phyloP scores from a whole-genome alignment of 805 yeast genomes.

The Nakazawaea ambrosiae region DNA sequence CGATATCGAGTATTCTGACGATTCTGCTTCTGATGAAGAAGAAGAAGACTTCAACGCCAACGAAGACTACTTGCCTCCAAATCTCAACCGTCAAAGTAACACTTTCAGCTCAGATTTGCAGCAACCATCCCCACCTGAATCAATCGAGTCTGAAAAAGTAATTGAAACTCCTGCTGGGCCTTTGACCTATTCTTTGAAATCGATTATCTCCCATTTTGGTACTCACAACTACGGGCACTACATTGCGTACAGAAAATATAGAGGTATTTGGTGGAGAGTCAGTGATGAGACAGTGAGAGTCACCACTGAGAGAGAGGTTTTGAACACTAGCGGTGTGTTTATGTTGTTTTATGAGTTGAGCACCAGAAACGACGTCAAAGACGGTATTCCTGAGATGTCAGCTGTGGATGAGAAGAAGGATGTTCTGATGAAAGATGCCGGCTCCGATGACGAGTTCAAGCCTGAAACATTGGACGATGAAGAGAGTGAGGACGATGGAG shows the following conservation, averaged over 20 bases:
- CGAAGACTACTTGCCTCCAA: constrained; percentile 2
- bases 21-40: constrained; percentile 2
- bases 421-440: not conserved
- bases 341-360: constrained; percentile 80
- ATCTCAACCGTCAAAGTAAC: constrained; percentile 7
- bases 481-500: too few relatives aligned
- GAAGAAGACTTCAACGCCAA: not conserved
- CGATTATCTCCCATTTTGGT: constrained; percentile 90
- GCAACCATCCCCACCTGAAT: constrained; percentile 12
- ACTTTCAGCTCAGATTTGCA: constrained; percentile 2
- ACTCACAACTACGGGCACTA: constrained; percentile 98
- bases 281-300: constrained; percentile 84
- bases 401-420: constrained; percentile 23
- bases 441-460: not conserved
- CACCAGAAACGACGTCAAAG: constrained; percentile 39
- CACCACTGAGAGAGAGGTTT: constrained; percentile 74
- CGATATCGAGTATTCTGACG: constrained; percentile 14
- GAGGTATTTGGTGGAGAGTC: constrained; percentile 93
- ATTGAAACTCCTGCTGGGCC: constrained; percentile 27
- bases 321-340: constrained; percentile 79
- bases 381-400: constrained; percentile 43
- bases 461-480: constrained; percentile 1
- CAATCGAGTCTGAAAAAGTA: constrained; percentile 8
- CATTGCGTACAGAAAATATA: constrained; percentile 72
- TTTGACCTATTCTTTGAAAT: constrained; percentile 63